These are phyloP conservation scores for Trichophaea hybrida DNA, from an alignment of 2,329 filamentous ascomycete species.

Conservation along the genomic window DNA sequence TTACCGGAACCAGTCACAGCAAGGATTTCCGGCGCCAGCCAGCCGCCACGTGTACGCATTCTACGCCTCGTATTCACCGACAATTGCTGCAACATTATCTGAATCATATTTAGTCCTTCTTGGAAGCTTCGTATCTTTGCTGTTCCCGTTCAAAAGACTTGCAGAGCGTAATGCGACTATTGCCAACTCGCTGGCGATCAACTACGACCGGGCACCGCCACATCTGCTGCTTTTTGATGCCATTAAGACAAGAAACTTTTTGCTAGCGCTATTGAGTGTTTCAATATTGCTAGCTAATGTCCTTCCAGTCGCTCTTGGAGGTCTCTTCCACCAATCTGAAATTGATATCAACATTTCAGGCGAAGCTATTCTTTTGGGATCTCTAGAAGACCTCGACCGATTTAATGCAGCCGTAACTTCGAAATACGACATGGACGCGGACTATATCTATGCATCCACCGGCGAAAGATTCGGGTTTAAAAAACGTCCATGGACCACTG, in stretches of 20 bases:
- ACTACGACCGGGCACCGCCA: slow-evolving; percentile 8
- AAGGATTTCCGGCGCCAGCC: neutral
- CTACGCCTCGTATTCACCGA: slow-evolving; percentile 10
- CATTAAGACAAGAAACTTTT: neutral
- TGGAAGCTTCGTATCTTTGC: neutral
- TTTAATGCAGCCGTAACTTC: neutral
- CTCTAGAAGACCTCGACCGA: neutral
- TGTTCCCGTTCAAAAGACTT: slow-evolving; percentile 8
- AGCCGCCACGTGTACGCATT: neutral
- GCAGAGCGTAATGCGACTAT: neutral
- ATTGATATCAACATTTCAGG: neutral
- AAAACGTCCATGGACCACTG: neutral
- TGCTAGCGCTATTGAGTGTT: neutral
- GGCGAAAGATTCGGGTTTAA: neutral
- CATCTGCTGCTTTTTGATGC: slow-evolving; percentile 7
- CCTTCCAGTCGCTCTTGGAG: slow-evolving; percentile 7
- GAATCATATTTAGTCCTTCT: slow-evolving; percentile 3
- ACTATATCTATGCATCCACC: neutral
- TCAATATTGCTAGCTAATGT: slow-evolving; percentile 11
- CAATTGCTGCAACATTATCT: slow-evolving; percentile 1
- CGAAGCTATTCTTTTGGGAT: neutral
- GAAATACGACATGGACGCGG: neutral
- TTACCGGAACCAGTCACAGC: neutral
- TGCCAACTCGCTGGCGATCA: neutral
- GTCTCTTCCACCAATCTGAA: slow-evolving; percentile 3